A percentile compares a stretch with the other conserved stretches of the same genome.
phyloP scores from a whole-genome alignment of 257 asterid genomes.

The Petunia axillaris region DNA sequence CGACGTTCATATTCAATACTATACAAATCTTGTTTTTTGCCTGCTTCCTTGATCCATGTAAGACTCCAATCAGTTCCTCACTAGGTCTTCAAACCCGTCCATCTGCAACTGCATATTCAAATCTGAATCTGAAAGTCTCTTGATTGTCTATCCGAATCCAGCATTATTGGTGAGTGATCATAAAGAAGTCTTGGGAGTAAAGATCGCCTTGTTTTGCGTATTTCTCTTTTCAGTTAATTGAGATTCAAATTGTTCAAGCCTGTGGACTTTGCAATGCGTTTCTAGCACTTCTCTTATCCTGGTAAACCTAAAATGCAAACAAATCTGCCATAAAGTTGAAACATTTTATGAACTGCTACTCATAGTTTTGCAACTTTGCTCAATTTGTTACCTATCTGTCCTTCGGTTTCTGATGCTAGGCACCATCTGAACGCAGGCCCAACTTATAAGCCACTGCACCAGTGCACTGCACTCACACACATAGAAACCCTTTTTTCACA shows the following conservation, averaged over 20 bases:
- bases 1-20: neutral
- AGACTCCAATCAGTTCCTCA: neutral
- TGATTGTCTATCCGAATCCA: slow-evolving; percentile 12
- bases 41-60: neutral
- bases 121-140: neutral
- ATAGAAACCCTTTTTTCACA: neutral
- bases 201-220: neutral
- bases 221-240: neutral
- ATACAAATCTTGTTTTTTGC: slow-evolving; percentile 16
- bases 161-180: neutral
- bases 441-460: neutral
- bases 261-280: neutral
- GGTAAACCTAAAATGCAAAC: neutral
- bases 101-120: neutral
- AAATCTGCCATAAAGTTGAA: neutral
- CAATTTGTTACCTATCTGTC: neutral
- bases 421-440: neutral
- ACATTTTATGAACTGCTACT: neutral
- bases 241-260: slow-evolving; percentile 9
- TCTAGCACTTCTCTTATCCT: neutral
- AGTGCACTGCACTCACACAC: neutral
- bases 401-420: slow-evolving; percentile 2
- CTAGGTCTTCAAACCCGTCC: neutral
- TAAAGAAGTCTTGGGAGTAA: neutral
- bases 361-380: neutral